Evolutionary conservation across 2,329 filamentous ascomycete genomes (phyloP), one percentile per base, ranked within the genome.

Genomic region (Diplodia intermedia): DNA sequence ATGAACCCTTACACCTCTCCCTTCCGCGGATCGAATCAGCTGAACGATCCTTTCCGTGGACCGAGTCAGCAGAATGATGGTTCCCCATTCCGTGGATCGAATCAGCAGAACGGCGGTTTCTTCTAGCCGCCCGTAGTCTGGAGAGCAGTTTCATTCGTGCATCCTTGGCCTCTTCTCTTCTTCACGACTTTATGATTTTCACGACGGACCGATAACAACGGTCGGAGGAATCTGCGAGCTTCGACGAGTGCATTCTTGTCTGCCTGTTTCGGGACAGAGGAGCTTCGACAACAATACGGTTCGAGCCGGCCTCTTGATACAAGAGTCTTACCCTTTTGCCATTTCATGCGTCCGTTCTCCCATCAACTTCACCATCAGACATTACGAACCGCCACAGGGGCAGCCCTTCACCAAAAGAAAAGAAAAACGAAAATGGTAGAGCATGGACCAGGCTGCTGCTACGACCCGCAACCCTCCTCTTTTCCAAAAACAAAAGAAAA

Each of bases 241-340:
- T 63, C 60, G 60, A 63, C 31, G 20, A 60, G 29, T 33, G 47
- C 47, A 63, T 49, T n/a, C 29, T n/a, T 63, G 50, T 38, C 31
- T 33, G 11, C 26, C 36, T 29, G 14, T 47, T 40, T 20, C 36
- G 23, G 8, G 38, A 49, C 14, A 23, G 15, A 56, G 29, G 40
- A 49, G 50, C 15, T 15, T 36, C 40, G 40, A 20, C 29, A 63
- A 12, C 18, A 4, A 52, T 26, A 40, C 7, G 60, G 47, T 52
- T 31, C 20, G 60, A 63, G 60, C 60, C 47, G 60, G 60, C 36
- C 60, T 52, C 47, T 63, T 63, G 43, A 52, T n/a, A 63, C 31
- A 40, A 63, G 60, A 63, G 60, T 52, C 43, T 63, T 52, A 33
- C 23, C 52, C 38, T n/a, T 29, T 26, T 50, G 31, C 29, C 43